Percentiles rank a stretch among this genome's conserved stretches.
Conservation (phyloP, 176 grass and related monocot species). For the Tillandsia fasciculata region DNA sequence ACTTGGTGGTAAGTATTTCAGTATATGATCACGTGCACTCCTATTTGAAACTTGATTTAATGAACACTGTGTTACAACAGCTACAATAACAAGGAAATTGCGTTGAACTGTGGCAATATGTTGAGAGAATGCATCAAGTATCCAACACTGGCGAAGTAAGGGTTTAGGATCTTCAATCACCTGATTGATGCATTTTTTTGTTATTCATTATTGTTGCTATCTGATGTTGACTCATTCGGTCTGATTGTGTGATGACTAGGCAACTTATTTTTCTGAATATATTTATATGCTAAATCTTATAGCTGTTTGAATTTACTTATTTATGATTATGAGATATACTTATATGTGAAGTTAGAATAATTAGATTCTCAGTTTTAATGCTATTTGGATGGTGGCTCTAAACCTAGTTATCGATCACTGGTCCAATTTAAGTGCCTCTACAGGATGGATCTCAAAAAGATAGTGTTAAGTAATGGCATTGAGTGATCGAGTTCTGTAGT, state of each 20-base stretch:
- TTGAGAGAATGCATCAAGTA: conserved; percentile 97
- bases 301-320: background rate
- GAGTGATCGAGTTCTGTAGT: too few relatives aligned
- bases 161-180: conserved; percentile 9
- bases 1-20: background rate
- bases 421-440: background rate
- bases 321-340: background rate
- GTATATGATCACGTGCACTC: conserved; percentile 1
- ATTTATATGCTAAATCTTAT: background rate
- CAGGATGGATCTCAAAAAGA: too few relatives aligned
- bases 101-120: conserved; percentile 98
- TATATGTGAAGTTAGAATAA: background rate
- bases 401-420: background rate
- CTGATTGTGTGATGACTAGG: background rate
- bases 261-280: background rate
- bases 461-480: too few relatives aligned
- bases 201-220: background rate
- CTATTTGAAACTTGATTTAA: conserved; percentile 14
- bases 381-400: background rate
- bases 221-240: background rate
- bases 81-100: conserved; percentile 97
- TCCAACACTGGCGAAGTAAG: conserved; percentile 96
- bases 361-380: background rate
- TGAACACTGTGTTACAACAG: conserved; percentile 34
- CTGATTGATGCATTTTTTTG: background rate